Conservation (phyloP, 805 yeast genomes). For the Saturnispora galanensis region DNA sequence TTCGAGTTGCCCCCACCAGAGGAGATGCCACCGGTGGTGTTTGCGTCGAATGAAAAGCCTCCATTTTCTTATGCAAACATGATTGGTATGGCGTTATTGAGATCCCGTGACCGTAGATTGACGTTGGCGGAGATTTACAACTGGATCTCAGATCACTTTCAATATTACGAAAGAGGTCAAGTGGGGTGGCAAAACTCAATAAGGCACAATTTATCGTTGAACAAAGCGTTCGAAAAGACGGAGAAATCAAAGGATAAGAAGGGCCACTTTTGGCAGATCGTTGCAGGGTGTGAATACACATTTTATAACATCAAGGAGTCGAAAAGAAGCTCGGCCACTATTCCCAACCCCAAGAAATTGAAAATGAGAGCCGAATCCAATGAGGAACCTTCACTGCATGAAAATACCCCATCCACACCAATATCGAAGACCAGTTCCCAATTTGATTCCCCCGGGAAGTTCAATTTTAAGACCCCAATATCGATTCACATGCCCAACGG, state of each 20-base stretch:
- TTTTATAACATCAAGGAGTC: slow-evolving; percentile 57
- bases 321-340: slow-evolving; percentile 24
- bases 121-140: slow-evolving; percentile 77
- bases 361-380: neutral
- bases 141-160: slow-evolving; percentile 86
- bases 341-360: slow-evolving; percentile 3
- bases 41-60: slow-evolving; percentile 59
- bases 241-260: slow-evolving; percentile 86
- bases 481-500: neutral
- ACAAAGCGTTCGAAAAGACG: slow-evolving; percentile 85
- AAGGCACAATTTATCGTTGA: slow-evolving; percentile 84
- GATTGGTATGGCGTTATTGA: slow-evolving; percentile 85
- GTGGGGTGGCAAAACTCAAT: slow-evolving; percentile 98
- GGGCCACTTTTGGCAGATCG: slow-evolving; percentile 91
- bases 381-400: neutral
- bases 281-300: slow-evolving; percentile 70
- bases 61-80: slow-evolving; percentile 91
- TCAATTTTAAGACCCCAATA: slow-evolving; percentile 6
- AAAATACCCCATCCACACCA: slow-evolving; percentile 6
- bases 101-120: slow-evolving; percentile 62
- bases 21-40: slow-evolving; percentile 33
- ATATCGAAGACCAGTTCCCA: slow-evolving; percentile 2
- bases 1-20: slow-evolving; percentile 28
- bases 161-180: slow-evolving; percentile 72
- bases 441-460: neutral